These are phyloP conservation scores for Suillus subaureus DNA, from an alignment of 768 basidiomycete species.

Conservation along the genomic window DNA sequence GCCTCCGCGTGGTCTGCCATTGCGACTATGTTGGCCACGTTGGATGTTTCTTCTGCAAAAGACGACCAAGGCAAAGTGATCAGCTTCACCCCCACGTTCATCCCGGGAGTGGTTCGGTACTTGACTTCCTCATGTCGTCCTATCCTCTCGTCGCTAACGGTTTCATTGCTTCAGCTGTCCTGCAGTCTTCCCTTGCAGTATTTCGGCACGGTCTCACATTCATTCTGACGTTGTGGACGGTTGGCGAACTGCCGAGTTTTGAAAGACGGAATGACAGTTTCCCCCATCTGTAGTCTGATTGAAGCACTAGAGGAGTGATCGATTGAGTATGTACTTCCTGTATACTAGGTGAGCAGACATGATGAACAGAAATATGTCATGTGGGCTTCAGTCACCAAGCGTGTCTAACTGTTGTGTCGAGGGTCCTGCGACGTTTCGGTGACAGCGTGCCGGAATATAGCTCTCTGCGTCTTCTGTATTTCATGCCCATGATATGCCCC, in stretches of 20 bases:
- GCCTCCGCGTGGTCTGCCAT: constrained; percentile 23
- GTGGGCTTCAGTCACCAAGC: background rate
- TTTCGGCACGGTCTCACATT: background rate
- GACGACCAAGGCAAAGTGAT: constrained; percentile 11
- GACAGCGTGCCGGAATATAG: background rate
- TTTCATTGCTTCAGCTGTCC: background rate
- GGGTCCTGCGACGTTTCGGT: background rate
- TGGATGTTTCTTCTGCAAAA: constrained; percentile 1
- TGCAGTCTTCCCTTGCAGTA: background rate
- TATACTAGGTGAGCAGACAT: background rate
- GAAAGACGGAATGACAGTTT: background rate
- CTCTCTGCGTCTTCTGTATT: background rate
- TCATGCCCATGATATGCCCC: background rate
- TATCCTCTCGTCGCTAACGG: background rate
- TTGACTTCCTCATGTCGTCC: background rate
- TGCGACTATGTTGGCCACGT: constrained; percentile 19
- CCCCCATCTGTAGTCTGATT: background rate
- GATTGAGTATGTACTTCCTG: background rate
- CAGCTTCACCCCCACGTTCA: constrained; percentile 4
- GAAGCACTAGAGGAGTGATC: background rate
- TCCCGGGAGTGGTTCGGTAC: background rate
- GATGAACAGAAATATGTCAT: background rate
- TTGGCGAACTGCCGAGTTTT: background rate
- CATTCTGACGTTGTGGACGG: background rate
- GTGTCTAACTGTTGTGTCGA: background rate